Evolutionary conservation across 2,329 filamentous ascomycete species (phyloP).

Genomic region (Claviceps fusiformis): DNA sequence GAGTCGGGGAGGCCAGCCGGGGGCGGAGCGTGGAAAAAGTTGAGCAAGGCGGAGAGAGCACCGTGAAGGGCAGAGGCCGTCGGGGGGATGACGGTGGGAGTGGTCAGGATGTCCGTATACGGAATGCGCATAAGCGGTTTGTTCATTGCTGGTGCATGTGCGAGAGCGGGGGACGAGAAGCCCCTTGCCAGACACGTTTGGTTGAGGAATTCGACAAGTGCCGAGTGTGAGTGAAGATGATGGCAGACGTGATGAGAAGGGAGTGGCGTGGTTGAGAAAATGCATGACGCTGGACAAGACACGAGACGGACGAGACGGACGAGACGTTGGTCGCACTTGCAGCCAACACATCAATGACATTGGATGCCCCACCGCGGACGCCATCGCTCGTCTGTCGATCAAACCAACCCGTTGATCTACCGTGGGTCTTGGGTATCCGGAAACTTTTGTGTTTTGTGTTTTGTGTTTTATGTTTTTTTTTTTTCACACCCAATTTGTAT

Average conservation of each 20-base stretch:
- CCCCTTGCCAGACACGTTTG: no score
- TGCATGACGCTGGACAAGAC: background rate
- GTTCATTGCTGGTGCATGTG: constrained; percentile 33
- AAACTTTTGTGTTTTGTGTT: no score
- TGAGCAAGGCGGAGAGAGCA: constrained; percentile 61
- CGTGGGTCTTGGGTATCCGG: no score
- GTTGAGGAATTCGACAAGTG: no score
- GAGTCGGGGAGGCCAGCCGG: constrained; percentile 32
- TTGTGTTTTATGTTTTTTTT: no score
- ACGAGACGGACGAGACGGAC: background rate
- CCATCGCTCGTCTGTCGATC: background rate
- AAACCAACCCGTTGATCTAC: no score
- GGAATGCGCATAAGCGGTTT: constrained; percentile 76
- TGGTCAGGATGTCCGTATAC: constrained; percentile 70
- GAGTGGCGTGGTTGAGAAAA: background rate
- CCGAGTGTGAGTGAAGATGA: background rate
- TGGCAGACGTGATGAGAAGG: background rate
- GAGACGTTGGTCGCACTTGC: background rate
- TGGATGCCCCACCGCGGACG: background rate
- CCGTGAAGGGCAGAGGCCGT: constrained; percentile 56
- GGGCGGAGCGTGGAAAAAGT: constrained; percentile 57
- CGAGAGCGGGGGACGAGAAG: background rate
- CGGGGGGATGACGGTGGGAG: constrained; percentile 59
- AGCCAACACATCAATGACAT: no score
- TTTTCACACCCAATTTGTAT: no score